phyloP scores from a whole-genome alignment of 805 yeast species.

The Saccharomycopsis amapae region DNA sequence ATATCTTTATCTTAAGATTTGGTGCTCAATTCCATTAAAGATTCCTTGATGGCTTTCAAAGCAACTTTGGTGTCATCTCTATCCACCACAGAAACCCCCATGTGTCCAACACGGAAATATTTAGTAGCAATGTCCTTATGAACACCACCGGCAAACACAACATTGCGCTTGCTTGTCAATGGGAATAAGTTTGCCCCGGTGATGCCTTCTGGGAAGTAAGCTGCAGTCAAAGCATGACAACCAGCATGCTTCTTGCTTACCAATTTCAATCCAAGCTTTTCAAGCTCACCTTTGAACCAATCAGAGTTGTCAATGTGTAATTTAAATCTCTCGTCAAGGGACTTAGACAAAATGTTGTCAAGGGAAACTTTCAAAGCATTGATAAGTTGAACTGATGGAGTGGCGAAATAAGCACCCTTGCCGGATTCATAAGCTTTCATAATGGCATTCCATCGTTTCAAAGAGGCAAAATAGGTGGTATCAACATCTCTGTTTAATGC shows the following conservation, averaged over 20 bases:
- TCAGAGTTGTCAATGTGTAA: constrained; percentile 57
- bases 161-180: constrained; percentile 51
- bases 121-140: constrained; percentile 71
- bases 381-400: constrained; percentile 87
- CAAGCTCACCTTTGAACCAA: constrained; percentile 51
- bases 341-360: constrained; percentile 53
- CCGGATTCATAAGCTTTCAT: constrained; percentile 82
- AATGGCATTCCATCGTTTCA: constrained; percentile 83
- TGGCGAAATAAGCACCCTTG: constrained; percentile 81
- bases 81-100: constrained; percentile 77
- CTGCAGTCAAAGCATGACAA: constrained; percentile 86
- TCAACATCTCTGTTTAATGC: constrained; percentile 44
- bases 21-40: not conserved
- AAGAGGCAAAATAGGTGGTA: constrained; percentile 50
- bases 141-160: constrained; percentile 84
- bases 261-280: constrained; percentile 56
- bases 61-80: constrained; percentile 49
- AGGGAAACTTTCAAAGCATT: constrained; percentile 76
- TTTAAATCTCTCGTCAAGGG: constrained; percentile 52
- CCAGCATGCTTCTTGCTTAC: constrained; percentile 58
- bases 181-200: constrained; percentile 61
- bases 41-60: constrained; percentile 29
- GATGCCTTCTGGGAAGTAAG: constrained; percentile 71
- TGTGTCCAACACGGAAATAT: constrained; percentile 92
- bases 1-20: no score